These are phyloP conservation scores for Fragaria vesca DNA, from an alignment of 306 rosid genomes.

Conservation along the genomic window DNA sequence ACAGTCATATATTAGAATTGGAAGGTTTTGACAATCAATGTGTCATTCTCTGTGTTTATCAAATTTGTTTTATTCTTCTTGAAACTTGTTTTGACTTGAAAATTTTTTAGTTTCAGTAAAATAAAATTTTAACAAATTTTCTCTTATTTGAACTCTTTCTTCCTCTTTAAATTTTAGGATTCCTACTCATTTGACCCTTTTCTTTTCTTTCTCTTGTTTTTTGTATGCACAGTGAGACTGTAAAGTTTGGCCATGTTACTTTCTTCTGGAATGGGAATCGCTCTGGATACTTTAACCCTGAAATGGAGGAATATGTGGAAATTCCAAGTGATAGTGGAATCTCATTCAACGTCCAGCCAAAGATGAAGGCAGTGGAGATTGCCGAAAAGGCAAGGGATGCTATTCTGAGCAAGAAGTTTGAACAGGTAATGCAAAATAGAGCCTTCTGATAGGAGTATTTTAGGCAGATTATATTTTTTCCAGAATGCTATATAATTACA, in stretches of 20 bases:
- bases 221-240: constrained; percentile 71
- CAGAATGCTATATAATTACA: constrained; percentile 9
- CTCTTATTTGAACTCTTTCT: not conserved
- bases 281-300: constrained; percentile 71
- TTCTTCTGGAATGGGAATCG: constrained; percentile 99
- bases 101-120: not conserved
- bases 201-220: not conserved
- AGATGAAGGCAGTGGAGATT: constrained; percentile 90
- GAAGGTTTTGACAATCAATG: not conserved
- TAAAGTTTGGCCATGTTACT: constrained; percentile 96
- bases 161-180: not conserved
- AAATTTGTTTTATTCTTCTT: not conserved
- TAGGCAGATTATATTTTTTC: not conserved
- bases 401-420: constrained; percentile 74
- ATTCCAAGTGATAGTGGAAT: constrained; percentile 92
- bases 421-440: constrained; percentile 42
- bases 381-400: constrained; percentile 94
- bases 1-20: not conserved
- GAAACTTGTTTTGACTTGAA: not conserved
- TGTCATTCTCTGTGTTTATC: not conserved
- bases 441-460: constrained; percentile 4
- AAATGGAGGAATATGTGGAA: constrained; percentile 87
- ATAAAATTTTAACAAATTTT: not conserved
- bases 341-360: constrained; percentile 82
- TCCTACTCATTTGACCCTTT: not conserved